These are phyloP conservation scores for Zymoseptoria pseudotritici DNA, from an alignment of 2,329 filamentous ascomycete genomes.

Conservation along the genomic window DNA sequence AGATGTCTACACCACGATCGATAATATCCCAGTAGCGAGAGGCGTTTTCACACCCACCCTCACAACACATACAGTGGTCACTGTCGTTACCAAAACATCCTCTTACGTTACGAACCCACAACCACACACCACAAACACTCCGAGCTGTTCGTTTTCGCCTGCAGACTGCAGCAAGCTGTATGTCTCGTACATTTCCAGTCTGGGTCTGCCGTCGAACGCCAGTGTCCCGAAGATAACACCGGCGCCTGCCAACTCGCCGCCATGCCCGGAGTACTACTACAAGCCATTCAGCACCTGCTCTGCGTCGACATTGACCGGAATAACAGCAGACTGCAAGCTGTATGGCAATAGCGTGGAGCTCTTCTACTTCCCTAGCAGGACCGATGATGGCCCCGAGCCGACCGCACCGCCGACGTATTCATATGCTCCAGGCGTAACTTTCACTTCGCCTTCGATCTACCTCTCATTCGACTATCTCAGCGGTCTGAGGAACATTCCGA, in stretches of 20 bases:
- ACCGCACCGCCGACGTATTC: conserved; percentile 7
- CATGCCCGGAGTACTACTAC: conserved; percentile 13
- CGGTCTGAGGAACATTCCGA: conserved; percentile 2
- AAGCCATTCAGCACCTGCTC: conserved; percentile 9
- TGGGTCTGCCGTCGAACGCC: conserved; percentile 12
- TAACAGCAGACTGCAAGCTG: conserved; percentile 7
- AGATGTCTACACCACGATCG: conserved; percentile 16
- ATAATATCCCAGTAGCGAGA: conserved; percentile 10
- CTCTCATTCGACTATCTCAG: conserved; percentile 16
- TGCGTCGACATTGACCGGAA: background rate
- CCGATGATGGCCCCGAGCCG: conserved; percentile 2
- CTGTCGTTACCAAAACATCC: conserved; percentile 5
- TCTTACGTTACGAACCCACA: background rate
- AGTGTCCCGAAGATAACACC: conserved; percentile 16
- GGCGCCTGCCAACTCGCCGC: conserved; percentile 14
- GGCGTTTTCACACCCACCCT: conserved; percentile 14
- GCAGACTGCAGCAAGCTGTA: conserved; percentile 15
- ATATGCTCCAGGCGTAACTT: conserved; percentile 12
- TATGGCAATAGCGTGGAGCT: conserved; percentile 16
- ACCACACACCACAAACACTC: conserved; percentile 1
- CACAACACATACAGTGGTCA: conserved; percentile 6
- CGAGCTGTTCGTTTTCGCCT: conserved; percentile 5
- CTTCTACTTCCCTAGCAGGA: conserved; percentile 15
- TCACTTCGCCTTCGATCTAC: conserved; percentile 19
- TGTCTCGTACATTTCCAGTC: conserved; percentile 14